Percentiles rank a stretch among this genome's conserved stretches.
Conservation (phyloP, 2,329 filamentous ascomycete genomes). For the Lasiodiplodia gonubiensis region DNA sequence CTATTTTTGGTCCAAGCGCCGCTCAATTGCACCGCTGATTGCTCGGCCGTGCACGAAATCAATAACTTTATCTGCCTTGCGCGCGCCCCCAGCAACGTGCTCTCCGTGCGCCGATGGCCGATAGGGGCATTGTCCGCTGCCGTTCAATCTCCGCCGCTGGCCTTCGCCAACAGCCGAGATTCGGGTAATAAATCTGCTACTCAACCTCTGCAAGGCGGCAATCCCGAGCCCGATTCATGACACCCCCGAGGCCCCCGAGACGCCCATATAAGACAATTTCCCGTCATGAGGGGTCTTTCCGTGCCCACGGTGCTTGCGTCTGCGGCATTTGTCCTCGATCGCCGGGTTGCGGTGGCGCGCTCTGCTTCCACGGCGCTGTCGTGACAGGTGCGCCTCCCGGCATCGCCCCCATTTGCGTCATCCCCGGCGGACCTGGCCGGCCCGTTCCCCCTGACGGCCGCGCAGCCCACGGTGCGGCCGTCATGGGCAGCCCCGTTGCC, state of each 20-base stretch:
- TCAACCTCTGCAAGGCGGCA: conserved; percentile 8
- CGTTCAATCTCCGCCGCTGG: conserved; percentile 16
- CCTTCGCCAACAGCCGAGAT: conserved; percentile 19
- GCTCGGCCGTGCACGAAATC: conserved; percentile 19
- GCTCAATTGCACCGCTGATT: conserved; percentile 25
- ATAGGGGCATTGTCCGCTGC: conserved; percentile 22
- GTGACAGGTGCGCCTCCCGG: conserved; percentile 9
- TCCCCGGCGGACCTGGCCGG: conserved; percentile 10
- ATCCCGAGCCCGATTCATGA: conserved; percentile 21
- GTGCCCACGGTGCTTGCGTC: conserved; percentile 29
- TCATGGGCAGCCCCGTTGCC: conserved; percentile 24
- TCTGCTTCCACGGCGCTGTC: conserved; percentile 23
- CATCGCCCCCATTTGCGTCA: conserved; percentile 21
- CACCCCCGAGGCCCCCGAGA: conserved; percentile 15
- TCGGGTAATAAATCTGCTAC: conserved; percentile 23
- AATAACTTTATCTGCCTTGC: conserved; percentile 27
- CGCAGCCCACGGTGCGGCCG: conserved; percentile 38
- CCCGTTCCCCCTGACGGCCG: conserved; percentile 15
- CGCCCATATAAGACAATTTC: conserved; percentile 22
- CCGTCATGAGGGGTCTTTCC: conserved; percentile 26
- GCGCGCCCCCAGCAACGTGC: not conserved
- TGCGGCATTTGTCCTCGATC: conserved; percentile 19
- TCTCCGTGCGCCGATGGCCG: conserved; percentile 18
- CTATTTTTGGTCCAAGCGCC: conserved; percentile 30
- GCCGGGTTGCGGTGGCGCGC: conserved; percentile 2